These are phyloP conservation scores for Wickerhamiella azyma DNA, from an alignment of 805 yeast genomes.

Conservation along the genomic window DNA sequence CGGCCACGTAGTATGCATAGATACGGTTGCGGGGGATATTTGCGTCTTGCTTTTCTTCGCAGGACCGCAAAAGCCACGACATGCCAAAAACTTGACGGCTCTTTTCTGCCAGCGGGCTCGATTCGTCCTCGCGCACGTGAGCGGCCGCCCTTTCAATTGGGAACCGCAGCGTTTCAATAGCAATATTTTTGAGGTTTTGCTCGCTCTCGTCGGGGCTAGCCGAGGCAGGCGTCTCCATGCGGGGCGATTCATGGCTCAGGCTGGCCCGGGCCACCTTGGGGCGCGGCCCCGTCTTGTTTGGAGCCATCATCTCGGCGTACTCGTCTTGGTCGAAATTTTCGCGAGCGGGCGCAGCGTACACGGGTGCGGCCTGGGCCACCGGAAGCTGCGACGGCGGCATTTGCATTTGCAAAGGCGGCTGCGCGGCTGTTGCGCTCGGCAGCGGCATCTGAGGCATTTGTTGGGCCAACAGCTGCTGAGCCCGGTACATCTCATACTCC, in stretches of 20 bases:
- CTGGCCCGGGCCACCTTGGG: background rate
- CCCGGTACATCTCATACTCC: constrained; percentile 4
- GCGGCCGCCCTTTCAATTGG: constrained; percentile 13
- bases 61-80: constrained; percentile 62
- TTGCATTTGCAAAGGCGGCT: background rate
- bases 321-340: background rate
- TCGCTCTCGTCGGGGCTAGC: constrained; percentile 6
- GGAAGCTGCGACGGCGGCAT: background rate
- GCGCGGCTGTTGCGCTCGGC: background rate
- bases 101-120: constrained; percentile 21
- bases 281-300: background rate
- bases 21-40: constrained; percentile 53
- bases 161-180: constrained; percentile 11
- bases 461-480: background rate
- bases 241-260: constrained; percentile 3
- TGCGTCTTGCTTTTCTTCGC: constrained; percentile 35
- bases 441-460: constrained; percentile 1
- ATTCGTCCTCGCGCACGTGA: constrained; percentile 12
- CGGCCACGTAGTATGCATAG: constrained; percentile 50
- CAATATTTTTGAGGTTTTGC: constrained; percentile 11
- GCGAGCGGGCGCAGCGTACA: background rate
- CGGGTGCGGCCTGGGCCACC: background rate
- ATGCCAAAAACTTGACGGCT: constrained; percentile 59
- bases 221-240: background rate
- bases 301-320: background rate